A percentile compares a stretch with the other conserved stretches of the same genome.
These are phyloP conservation scores for Fusarium anguioides DNA, from an alignment of 2,329 filamentous ascomycete genomes.

Conservation along the genomic window DNA sequence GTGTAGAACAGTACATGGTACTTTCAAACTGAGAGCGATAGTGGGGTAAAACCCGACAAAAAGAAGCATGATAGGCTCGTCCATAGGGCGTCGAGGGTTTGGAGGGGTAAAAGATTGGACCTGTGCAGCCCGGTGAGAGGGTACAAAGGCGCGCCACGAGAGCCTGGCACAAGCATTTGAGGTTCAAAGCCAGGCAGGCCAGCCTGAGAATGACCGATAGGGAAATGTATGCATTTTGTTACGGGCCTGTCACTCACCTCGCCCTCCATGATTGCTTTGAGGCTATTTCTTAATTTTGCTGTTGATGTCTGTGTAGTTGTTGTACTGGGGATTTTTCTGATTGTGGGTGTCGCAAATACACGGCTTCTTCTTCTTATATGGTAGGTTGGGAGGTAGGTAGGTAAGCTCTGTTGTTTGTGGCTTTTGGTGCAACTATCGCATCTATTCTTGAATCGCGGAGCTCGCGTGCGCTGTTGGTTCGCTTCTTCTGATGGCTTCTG, in stretches of 20 bases:
- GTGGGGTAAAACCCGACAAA: constrained; percentile 25
- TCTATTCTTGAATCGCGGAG: not conserved
- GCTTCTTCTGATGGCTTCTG: constrained; percentile 22
- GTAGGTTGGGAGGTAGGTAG: not conserved
- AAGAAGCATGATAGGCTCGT: constrained; percentile 26
- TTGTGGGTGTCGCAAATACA: constrained; percentile 31
- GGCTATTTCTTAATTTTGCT: constrained; percentile 19
- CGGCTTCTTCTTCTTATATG: constrained; percentile 17
- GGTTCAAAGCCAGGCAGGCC: constrained; percentile 18
- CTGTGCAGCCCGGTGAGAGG: constrained; percentile 15
- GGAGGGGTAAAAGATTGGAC: constrained; percentile 41
- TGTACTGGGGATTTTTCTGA: constrained; percentile 22
- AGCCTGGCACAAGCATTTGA: constrained; percentile 20
- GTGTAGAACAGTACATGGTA: constrained; percentile 38
- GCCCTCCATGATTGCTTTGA: constrained; percentile 41
- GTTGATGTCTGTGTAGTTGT: constrained; percentile 14
- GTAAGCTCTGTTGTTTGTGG: not conserved
- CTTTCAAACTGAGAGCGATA: constrained; percentile 32
- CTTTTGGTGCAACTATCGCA: constrained; percentile 10
- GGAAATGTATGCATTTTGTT: not conserved
- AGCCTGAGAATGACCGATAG: not conserved
- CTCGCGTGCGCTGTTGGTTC: constrained; percentile 12
- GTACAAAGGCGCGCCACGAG: constrained; percentile 19
- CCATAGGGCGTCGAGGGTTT: constrained; percentile 37
- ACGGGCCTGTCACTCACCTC: constrained; percentile 38